These are phyloP conservation scores for Aspergillus campestris DNA, from an alignment of 495 filamentous ascomycete species.

Conservation along the genomic window DNA sequence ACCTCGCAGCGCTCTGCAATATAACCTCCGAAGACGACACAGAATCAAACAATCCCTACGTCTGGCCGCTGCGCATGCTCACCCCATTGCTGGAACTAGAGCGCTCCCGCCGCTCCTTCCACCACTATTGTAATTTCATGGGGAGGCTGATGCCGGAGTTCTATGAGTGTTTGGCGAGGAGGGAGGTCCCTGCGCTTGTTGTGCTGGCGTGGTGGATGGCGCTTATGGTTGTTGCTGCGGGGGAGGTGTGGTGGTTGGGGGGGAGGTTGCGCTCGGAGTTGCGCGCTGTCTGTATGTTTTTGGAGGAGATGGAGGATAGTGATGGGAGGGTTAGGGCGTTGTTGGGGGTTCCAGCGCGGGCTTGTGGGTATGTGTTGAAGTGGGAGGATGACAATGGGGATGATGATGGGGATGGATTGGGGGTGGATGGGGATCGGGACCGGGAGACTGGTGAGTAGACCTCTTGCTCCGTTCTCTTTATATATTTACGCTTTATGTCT, in stretches of 20 bases:
- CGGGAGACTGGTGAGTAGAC: too few relatives aligned
- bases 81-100: slow-evolving; percentile 21
- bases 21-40: slow-evolving; percentile 25
- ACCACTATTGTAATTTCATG: slow-evolving; percentile 26
- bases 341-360: slow-evolving; percentile 52
- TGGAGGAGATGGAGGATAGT: slow-evolving; percentile 26
- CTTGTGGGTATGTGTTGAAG: slow-evolving; percentile 68
- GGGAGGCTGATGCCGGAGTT: slow-evolving; percentile 25
- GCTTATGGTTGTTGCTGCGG: slow-evolving; percentile 20
- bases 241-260: slow-evolving; percentile 34
- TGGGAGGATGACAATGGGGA: slow-evolving; percentile 46
- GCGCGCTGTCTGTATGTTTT: slow-evolving; percentile 37
- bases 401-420: background rate
- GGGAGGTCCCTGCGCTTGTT: slow-evolving; percentile 36
- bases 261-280: slow-evolving; percentile 32
- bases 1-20: slow-evolving; percentile 30
- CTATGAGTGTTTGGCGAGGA: slow-evolving; percentile 22
- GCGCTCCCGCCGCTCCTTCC: slow-evolving; percentile 8
- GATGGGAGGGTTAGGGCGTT: slow-evolving; percentile 17
- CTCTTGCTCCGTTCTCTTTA: too few relatives aligned
- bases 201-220: slow-evolving; percentile 39
- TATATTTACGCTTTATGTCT: too few relatives aligned
- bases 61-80: slow-evolving; percentile 30
- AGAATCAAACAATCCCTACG: slow-evolving; percentile 29
- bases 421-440: background rate